phyloP scores from a whole-genome alignment of 2,329 filamentous ascomycete genomes.

The Trichoderma sp. region DNA sequence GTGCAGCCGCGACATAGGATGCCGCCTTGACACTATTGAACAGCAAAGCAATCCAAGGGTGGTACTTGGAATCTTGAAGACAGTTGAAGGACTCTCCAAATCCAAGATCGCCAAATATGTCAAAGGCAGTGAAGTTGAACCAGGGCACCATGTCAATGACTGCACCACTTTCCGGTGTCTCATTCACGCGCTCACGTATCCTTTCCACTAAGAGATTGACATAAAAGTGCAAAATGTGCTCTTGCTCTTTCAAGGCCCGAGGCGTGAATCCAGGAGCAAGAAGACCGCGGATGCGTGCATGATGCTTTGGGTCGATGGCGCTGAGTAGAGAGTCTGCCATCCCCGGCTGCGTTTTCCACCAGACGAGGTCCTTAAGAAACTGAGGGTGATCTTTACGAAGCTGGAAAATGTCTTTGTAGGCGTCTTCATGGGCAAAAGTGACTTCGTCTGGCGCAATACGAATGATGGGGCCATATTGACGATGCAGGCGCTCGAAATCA shows the following conservation, averaged over 20 bases:
- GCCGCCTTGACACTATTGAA: slow-evolving; percentile 16
- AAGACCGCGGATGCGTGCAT: slow-evolving; percentile 24
- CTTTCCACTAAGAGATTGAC: slow-evolving; percentile 29
- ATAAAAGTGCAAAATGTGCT: slow-evolving; percentile 30
- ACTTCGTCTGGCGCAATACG: slow-evolving; percentile 19
- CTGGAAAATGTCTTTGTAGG: slow-evolving; percentile 1
- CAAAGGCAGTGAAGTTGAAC: slow-evolving; percentile 34
- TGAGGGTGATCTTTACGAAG: slow-evolving; percentile 11
- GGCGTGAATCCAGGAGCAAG: neutral
- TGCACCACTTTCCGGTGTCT: slow-evolving; percentile 18
- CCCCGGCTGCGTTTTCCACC: slow-evolving; percentile 30
- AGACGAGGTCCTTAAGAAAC: slow-evolving; percentile 31
- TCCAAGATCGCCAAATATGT: slow-evolving; percentile 26
- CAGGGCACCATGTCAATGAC: slow-evolving; percentile 25
- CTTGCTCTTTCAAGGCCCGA: slow-evolving; percentile 30
- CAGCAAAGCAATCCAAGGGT: slow-evolving; percentile 22
- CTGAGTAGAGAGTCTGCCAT: slow-evolving; percentile 27
- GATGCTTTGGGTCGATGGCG: slow-evolving; percentile 29
- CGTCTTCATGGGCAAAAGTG: slow-evolving; percentile 7
- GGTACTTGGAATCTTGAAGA: slow-evolving; percentile 18
- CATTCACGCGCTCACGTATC: slow-evolving; percentile 19
- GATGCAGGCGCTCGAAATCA: slow-evolving; percentile 1
- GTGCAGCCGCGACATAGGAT: slow-evolving; percentile 7
- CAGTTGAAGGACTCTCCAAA: slow-evolving; percentile 26
- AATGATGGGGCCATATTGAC: slow-evolving; percentile 13